Conservation (phyloP, 148 eudicot genomes). For the Rhododendron ovatum region DNA sequence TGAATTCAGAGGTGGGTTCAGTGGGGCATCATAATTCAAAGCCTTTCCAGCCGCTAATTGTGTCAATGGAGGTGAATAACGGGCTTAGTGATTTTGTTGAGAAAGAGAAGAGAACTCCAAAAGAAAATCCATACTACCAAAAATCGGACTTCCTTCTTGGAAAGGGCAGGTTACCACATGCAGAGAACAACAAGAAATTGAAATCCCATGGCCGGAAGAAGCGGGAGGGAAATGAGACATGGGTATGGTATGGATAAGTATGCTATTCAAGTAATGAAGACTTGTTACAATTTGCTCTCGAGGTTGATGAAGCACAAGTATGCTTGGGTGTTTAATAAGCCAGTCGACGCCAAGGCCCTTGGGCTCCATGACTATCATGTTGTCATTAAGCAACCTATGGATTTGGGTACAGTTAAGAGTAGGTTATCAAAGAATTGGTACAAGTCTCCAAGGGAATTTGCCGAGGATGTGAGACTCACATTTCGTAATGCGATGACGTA, state of each 20-base stretch:
- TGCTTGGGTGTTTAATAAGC: constrained; percentile 36
- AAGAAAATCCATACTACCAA: constrained; percentile 67
- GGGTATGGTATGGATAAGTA: constrained; percentile 46
- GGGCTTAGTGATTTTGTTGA: constrained; percentile 49
- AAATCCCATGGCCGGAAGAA: constrained; percentile 47
- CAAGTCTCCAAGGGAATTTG: constrained; percentile 26
- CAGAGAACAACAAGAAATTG: constrained; percentile 54
- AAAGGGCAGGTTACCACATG: constrained; percentile 64
- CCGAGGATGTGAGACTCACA: constrained; percentile 30
- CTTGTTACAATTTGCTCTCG: constrained; percentile 20
- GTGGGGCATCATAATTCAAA: constrained; percentile 37
- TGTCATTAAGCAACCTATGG: constrained; percentile 34
- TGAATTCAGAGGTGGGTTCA: constrained; percentile 41
- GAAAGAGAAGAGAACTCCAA: constrained; percentile 92
- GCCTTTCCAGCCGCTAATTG: constrained; percentile 48
- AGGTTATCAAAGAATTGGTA: constrained; percentile 25
- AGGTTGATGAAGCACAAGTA: constrained; percentile 33
- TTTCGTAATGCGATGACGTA: constrained; percentile 34
- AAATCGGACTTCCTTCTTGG: constrained; percentile 77
- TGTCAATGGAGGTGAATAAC: constrained; percentile 43
- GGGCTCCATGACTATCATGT: constrained; percentile 29
- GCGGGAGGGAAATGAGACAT: constrained; percentile 31
- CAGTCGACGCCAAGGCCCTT: constrained; percentile 25
- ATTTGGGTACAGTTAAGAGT: constrained; percentile 32
- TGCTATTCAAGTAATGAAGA: constrained; percentile 38